Conservation (phyloP, 345 rosid species). For the Populus nigra region DNA sequence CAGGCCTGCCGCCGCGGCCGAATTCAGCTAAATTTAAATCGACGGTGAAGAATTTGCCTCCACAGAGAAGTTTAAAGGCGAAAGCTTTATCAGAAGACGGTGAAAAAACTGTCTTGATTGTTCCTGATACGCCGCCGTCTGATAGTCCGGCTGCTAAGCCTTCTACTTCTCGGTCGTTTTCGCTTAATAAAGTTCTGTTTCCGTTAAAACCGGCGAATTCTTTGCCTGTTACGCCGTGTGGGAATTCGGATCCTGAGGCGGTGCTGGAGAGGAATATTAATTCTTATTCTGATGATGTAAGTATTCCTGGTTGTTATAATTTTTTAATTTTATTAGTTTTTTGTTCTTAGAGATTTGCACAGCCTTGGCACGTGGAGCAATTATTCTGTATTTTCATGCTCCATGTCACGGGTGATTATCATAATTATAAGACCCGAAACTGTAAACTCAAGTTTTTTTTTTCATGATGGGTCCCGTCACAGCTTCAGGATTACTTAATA, state of each 20-base stretch:
- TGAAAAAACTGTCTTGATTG: constrained; percentile 39
- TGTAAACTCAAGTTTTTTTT: too few species aligned
- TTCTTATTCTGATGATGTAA: constrained; percentile 24
- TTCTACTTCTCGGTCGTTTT: constrained; percentile 43
- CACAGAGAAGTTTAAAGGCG: constrained; percentile 41
- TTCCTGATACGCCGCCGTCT: constrained; percentile 40
- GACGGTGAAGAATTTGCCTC: constrained; percentile 38
- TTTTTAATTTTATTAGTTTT: background rate
- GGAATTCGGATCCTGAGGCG: constrained; percentile 24
- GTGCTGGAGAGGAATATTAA: constrained; percentile 19
- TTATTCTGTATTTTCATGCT: background rate
- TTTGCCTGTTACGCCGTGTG: constrained; percentile 45
- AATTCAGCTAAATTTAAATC: constrained; percentile 47
- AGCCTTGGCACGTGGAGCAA: background rate
- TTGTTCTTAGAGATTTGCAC: background rate
- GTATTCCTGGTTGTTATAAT: constrained; percentile 11
- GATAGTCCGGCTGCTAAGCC: constrained; percentile 34
- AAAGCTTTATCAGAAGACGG: constrained; percentile 30
- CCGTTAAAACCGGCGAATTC: constrained; percentile 40
- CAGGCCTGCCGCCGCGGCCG: constrained; percentile 48
- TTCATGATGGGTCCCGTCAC: too few species aligned
- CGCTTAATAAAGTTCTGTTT: constrained; percentile 43
- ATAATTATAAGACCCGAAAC: too few species aligned
- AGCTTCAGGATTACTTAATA: too few species aligned
- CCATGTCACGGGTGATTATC: too few species aligned